Evolutionary conservation across 345 rosid species (phyloP), one percentile per base, ranked within the genome.

Genomic region (Schrenkiella parvula): DNA sequence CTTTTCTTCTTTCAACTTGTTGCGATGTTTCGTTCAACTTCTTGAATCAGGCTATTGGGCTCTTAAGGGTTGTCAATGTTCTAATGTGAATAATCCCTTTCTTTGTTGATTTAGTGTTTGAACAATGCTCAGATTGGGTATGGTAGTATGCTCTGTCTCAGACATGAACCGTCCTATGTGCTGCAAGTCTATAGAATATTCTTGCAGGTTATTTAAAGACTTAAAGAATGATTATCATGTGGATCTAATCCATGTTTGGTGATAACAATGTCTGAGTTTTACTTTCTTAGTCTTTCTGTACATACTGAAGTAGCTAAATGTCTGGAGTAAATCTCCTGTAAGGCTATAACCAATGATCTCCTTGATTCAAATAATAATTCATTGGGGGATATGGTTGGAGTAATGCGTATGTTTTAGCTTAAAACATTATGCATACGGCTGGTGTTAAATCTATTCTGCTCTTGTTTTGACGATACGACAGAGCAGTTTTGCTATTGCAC

Each of bases 121-220:
- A 28, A 57, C 47, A 56, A 3, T 56, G 44, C 61, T 47, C 28
- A 7, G 53, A 66, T 37, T 47, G 66, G 35, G 8, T 47, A 38
- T 65, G 34, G 14, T 47, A 39, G 43, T 57, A n/a, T 48, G 35
- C 60, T 37, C 23, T 38, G 54, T 28, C 58, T 35, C 52, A 46
- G 34, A 37, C 43, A 47, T 56, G 66, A 64, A 56, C 52, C 13
- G 2, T 50, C 60, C 26, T 50, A 26, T 35, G 43, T 41, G 26
- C 2, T 66, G 38, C 37, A 5, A 15, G 39, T 66, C 22, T 66
- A 51, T n/a, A 11, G 34, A 64, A 46, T 55, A 3, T 6, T 15
- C 64, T 22, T 56, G 78, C 72, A 56, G 72, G 67, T 53, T 66
- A 32, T n/a, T 42, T 31, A 15, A 48, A 48, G 60, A 15, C 46